These are phyloP conservation scores for Arthrobotrys entomopaga DNA, from an alignment of 2,329 filamentous ascomycete genomes.

Conservation along the genomic window DNA sequence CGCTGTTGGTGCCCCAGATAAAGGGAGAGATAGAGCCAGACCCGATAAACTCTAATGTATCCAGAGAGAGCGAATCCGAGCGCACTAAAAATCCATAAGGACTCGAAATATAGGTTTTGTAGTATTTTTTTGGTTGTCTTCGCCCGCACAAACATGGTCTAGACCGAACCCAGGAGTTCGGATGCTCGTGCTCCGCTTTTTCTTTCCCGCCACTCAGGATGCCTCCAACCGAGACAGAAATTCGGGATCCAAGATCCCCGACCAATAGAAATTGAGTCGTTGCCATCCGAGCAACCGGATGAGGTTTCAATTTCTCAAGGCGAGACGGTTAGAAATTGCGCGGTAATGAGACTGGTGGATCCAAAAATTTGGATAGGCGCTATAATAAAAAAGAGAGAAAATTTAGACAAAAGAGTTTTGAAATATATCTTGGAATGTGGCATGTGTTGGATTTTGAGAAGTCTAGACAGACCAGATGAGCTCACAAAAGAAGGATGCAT, in stretches of 20 bases:
- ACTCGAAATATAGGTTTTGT: not conserved
- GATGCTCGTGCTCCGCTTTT: conserved; percentile 2
- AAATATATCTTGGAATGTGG: too few relatives aligned
- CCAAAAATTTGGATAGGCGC: conserved; percentile 23
- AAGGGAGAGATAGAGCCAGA: too few relatives aligned
- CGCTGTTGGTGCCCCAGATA: too few relatives aligned
- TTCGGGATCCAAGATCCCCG: conserved; percentile 23
- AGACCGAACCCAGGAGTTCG: conserved; percentile 3
- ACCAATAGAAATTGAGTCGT: conserved; percentile 22
- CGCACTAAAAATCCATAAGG: not conserved
- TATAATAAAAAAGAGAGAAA: conserved; percentile 6
- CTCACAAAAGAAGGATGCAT: not conserved
- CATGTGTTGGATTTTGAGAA: not conserved
- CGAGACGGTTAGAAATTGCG: conserved; percentile 44
- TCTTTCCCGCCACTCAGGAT: not conserved
- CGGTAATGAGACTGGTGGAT: conserved; percentile 7
- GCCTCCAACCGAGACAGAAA: conserved; percentile 25
- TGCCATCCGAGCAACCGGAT: conserved; percentile 17
- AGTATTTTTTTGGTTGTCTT: not conserved
- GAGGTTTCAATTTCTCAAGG: conserved; percentile 9
- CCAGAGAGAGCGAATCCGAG: too few relatives aligned
- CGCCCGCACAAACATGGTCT: not conserved
- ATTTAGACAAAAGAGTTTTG: too few relatives aligned
- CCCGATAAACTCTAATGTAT: too few relatives aligned
- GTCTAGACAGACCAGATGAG: not conserved